Conservation (phyloP, 805 yeast species). For the Saccharomyces jurei region DNA sequence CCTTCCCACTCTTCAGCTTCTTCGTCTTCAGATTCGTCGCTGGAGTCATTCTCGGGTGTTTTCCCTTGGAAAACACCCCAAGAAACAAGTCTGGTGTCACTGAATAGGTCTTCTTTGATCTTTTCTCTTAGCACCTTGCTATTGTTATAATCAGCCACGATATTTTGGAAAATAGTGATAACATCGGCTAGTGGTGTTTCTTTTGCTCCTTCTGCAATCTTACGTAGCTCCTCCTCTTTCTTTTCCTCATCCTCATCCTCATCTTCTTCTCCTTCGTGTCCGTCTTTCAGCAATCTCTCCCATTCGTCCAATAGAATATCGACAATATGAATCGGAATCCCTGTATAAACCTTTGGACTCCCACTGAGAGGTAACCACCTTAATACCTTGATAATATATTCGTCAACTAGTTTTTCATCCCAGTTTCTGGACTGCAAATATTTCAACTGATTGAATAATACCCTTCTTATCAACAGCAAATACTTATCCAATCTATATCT, state of each 20-base stretch:
- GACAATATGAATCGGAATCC: slow-evolving; percentile 74
- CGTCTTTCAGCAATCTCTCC: slow-evolving; percentile 53
- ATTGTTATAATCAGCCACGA: slow-evolving; percentile 40
- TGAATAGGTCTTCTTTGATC: slow-evolving; percentile 56
- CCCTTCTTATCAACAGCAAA: slow-evolving; percentile 71
- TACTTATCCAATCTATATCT: slow-evolving; percentile 81
- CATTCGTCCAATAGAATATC: slow-evolving; percentile 83
- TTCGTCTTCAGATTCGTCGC: slow-evolving; percentile 22
- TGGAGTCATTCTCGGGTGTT: slow-evolving; percentile 22
- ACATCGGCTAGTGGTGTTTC: slow-evolving; percentile 47
- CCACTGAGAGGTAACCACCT: slow-evolving; percentile 47
- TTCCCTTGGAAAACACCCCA: slow-evolving; percentile 49
- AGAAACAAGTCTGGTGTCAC: slow-evolving; percentile 50
- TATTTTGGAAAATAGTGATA: slow-evolving; percentile 50
- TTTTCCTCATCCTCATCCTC: slow-evolving; percentile 35
- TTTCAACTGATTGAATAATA: slow-evolving; percentile 54
- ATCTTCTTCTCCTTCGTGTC: slow-evolving; percentile 39
- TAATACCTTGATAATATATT: slow-evolving; percentile 39
- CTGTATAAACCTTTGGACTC: slow-evolving; percentile 53
- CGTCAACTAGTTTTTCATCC: slow-evolving; percentile 40
- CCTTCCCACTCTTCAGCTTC: slow-evolving; percentile 38
- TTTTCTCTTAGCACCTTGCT: slow-evolving; percentile 59
- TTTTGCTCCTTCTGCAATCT: slow-evolving; percentile 28
- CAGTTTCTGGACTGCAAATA: slow-evolving; percentile 48
- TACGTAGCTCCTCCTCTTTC: slow-evolving; percentile 12